Conservation (phyloP, 1,139 yeast genomes). For the Diutina siamensis region DNA sequence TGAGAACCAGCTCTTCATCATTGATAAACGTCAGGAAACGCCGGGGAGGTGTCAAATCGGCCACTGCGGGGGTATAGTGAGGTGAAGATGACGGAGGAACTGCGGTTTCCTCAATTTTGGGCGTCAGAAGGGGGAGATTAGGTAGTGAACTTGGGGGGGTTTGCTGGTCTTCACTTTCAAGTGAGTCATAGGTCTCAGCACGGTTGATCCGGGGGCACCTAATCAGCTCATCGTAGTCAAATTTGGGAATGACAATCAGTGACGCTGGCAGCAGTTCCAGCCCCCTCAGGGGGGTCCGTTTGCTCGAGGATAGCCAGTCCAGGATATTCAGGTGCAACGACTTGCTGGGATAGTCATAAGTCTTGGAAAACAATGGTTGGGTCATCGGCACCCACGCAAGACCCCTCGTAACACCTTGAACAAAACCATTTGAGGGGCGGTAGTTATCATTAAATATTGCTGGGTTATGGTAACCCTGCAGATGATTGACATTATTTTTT, state of each 20-base stretch:
- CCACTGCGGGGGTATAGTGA: not conserved
- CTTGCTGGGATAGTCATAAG: not conserved
- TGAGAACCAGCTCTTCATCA: conserved; percentile 1
- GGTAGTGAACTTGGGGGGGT: no score
- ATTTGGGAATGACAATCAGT: not conserved
- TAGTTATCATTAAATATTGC: not conserved
- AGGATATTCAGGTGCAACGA: not conserved
- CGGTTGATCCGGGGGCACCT: not conserved
- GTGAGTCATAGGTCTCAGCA: not conserved
- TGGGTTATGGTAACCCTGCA: not conserved
- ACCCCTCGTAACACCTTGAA: not conserved
- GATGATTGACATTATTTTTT: not conserved
- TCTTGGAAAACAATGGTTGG: not conserved
- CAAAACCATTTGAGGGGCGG: not conserved
- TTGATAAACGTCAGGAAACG: not conserved
- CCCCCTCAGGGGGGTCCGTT: not conserved
- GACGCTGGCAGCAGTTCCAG: not conserved
- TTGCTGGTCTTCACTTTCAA: not conserved
- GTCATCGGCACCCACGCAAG: not conserved
- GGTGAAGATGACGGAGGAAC: no score
- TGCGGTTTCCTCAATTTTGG: not conserved
- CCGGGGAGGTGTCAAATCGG: conserved; percentile 2
- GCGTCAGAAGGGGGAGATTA: not conserved
- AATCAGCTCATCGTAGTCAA: conserved; percentile 4
- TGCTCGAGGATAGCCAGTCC: not conserved